Base-by-base conservation (phyloP, 306 rosid species). In the Boehmeria nivea region DNA sequence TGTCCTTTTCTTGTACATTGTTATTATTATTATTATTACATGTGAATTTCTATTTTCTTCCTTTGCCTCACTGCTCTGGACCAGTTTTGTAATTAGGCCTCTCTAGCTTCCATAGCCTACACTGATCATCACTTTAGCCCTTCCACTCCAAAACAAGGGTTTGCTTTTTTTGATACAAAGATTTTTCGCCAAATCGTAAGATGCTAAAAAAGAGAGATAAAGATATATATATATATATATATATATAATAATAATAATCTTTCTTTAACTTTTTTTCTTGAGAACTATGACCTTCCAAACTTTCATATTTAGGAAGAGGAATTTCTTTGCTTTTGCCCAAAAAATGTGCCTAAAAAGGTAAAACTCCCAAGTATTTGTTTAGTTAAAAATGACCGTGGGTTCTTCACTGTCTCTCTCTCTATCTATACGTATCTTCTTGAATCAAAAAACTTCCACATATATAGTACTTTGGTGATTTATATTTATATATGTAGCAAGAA, bases 1-100 rank as follows among this genome's bases (percentile, higher is more conserved):
- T 68, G 44, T 46, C 68, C 17, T 54, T 54, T 66, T 21, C 50
- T 51, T 47, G 57, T 52, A 19, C 56, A 44, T 65, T 34, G 4
- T n/a, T n/a, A n/a, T n/a, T n/a, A n/a, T n/a, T n/a, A 26, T 10
- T 48, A 18, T 7, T 21, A 8, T 10, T 14, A 6, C 26, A 19
- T 52, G 14, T 31, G 36, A 19, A 33, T 53, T n/a, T 53, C 18
- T 53, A 28, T 31, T 56, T 28, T 28, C 7, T 46, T 16, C 7
- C 15, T 36, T 1, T 2, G 33, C 46, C 26, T 15, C 31, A 6
- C 34, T 57, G 56, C 36, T 27, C 21, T 47, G n/a, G 16, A 12
- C 45, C 42, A 51, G 19, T 62, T 62, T 38, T 1, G 49, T 40
- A 31, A 31, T 63, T 64, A 21, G 47, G 60, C 18, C 27, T 23